Base-by-base conservation (phyloP, 192 early-diverging fungal species). In the Physocladia obscura region DNA sequence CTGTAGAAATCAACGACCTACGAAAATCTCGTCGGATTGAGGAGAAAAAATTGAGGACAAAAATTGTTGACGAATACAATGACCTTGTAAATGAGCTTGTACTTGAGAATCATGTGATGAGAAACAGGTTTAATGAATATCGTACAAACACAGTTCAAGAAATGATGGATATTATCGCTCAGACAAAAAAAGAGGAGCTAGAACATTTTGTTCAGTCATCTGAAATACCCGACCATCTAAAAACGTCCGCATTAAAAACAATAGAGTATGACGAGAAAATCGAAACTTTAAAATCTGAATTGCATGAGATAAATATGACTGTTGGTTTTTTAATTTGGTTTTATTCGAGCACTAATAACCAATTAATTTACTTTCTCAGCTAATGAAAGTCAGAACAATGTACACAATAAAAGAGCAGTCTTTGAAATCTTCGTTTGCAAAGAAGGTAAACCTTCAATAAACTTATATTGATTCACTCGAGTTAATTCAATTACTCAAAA, bases 11-110 rank as follows among this genome's bases (percentile, higher is more conserved):
- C 27, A 69, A 73, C 38, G 84, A 82, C 8, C 58, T 82, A 4
- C 54, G 74, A 15, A 85, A 82, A 60, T 60, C 67, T 13, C 74
- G 79, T 26, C 60, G 73, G 22, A 62, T 79, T 5, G 81, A 86
- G 24, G 84, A 86, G 62, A 73, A 74, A 26, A 74, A 76, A 38
- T 55, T 86, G 37, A 67, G 82, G 0, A 63, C 72, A 36, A 73
- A 76, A 37, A 83, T 86, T 24, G 55, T 80, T 5, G 80, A 84
- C 21, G 84, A 86, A 58, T 86, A 86, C 48, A 81, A 86, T 58
- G 79, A 81, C 44, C 59, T 86, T 22, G 81, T 86, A 3, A 63
- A 71, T n/a, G 81, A 86, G 60, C 76, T 86, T 21, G 80, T 84
- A 22, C 57, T 69, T 38, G 84, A 86, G 54, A 81, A 84, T 71